Conservation (phyloP, 257 asterid genomes). For the Nicotiana knightiana region DNA sequence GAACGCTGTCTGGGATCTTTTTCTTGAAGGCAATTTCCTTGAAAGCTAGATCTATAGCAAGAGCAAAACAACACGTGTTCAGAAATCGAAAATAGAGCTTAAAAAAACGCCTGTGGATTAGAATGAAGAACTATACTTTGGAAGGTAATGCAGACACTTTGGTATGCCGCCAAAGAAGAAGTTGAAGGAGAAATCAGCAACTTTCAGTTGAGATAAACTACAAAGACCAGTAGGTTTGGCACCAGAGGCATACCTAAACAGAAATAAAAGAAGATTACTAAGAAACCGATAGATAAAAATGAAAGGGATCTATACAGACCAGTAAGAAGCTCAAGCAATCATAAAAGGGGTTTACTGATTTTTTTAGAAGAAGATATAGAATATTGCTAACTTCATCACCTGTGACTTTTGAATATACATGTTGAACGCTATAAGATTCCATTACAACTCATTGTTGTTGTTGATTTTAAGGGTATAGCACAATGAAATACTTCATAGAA, state of each 20-base stretch:
- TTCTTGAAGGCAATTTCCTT: slow-evolving; percentile 73
- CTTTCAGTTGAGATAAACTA: slow-evolving; percentile 55
- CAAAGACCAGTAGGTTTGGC: slow-evolving; percentile 59
- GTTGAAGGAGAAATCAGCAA: slow-evolving; percentile 76
- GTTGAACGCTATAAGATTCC: not conserved
- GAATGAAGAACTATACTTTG: slow-evolving; percentile 44
- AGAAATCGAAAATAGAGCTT: not conserved
- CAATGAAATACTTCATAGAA: not conserved
- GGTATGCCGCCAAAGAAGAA: slow-evolving; percentile 72
- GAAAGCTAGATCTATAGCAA: slow-evolving; percentile 53
- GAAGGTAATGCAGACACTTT: slow-evolving; percentile 61
- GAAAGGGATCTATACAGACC: slow-evolving; percentile 3
- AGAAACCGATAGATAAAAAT: slow-evolving; percentile 1
- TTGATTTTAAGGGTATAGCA: not conserved
- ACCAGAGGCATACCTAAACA: slow-evolving; percentile 48
- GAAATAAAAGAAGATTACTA: slow-evolving; percentile 7
- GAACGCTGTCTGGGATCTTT: slow-evolving; percentile 60
- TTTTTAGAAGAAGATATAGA: not conserved
- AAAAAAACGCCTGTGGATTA: not conserved
- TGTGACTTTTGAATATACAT: not conserved
- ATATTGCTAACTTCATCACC: not conserved
- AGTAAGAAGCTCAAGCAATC: slow-evolving; percentile 2
- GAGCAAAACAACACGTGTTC: not conserved
- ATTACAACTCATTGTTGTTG: not conserved
- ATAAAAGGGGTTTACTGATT: not conserved